phyloP scores from a whole-genome alignment of 1,284 basidiomycete genomes.

The Cyathus olla region DNA sequence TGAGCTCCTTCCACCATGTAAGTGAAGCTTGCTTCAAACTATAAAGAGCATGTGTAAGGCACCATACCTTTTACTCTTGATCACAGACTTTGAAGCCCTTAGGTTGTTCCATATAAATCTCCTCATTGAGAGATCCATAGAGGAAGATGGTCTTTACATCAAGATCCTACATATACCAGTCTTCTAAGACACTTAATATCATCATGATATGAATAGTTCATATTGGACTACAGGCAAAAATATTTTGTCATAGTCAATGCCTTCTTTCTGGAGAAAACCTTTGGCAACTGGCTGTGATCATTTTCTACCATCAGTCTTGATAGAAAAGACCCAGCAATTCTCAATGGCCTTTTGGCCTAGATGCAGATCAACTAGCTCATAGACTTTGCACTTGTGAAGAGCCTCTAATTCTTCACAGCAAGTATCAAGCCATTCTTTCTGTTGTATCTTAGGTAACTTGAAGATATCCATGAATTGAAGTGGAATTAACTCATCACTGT shows the following conservation, averaged over 20 bases:
- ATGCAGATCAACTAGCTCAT: too few relatives aligned
- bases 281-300: conserved; percentile 53
- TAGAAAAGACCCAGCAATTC: conserved; percentile 2
- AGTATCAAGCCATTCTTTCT: conserved; percentile 10
- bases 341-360: conserved; percentile 3
- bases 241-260: conserved; percentile 50
- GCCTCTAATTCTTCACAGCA: conserved; percentile 8
- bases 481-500: background rate
- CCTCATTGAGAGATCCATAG: too few relatives aligned
- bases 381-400: conserved; percentile 6
- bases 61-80: too few relatives aligned
- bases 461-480: conserved; percentile 7
- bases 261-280: conserved; percentile 50
- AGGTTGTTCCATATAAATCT: too few relatives aligned
- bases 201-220: conserved; percentile 44
- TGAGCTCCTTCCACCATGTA: too few relatives aligned
- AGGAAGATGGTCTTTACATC: too few relatives aligned
- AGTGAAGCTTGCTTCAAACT: too few relatives aligned
- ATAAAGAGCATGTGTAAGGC: too few relatives aligned
- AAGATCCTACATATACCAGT: too few relatives aligned
- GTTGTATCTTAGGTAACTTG: conserved; percentile 4
- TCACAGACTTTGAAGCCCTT: too few relatives aligned
- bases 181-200: too few relatives aligned
- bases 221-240: conserved; percentile 51
- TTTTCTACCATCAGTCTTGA: conserved; percentile 47